Base-by-base conservation (phyloP, 352 stramenopile genomes). In the Phytophthora sansomeana region DNA sequence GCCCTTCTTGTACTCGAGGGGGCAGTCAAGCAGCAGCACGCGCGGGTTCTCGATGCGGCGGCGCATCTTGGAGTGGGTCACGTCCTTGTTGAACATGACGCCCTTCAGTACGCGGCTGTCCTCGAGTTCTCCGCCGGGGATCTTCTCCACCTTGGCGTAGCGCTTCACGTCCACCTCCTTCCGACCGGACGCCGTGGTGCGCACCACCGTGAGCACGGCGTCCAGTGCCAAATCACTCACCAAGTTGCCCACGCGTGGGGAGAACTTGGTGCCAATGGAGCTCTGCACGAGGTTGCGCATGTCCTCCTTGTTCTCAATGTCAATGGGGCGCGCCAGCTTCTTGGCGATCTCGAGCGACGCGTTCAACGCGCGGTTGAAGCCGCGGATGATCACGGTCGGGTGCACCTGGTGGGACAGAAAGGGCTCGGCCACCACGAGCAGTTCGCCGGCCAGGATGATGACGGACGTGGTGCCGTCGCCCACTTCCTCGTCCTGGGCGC, bases 81-180 rank as follows among this genome's bases (percentile, higher is more conserved):
- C 95, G 78, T 99, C 98, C 86, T 99, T 99, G 88, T 99, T 99
- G 84, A 99, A 99, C 97, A 99, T 99, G 55, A 99, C 91, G 56
- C 98, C 98, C 69, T 97, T 94, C 26, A 99, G 82, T 35, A 99
- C 98, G 33, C 82, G 77, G 61, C 88, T 98, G 73, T 98, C 93
- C 39, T 88, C 82, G 10, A 98, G 74, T 76, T 99, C 97, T 52
- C 98, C 98, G 43, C 98, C 98, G 0, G 98, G 98, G 59, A 96
- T 99, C 84, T 99, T 99, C 85, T 99, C 98, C 35, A 99, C 97
- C 80, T 99, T 98, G 65, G 97, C 98, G 79, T 99, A 99, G 21
- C 98, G 93, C 83, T 99, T 99, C 16, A 99, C 96, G 74, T 99
- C 98, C 8, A 99, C 96, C 62, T 99, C 96, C 70, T 96, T 99